Evolutionary conservation across 345 rosid species (phyloP).

Genomic region (Eutrema japonicum): DNA sequence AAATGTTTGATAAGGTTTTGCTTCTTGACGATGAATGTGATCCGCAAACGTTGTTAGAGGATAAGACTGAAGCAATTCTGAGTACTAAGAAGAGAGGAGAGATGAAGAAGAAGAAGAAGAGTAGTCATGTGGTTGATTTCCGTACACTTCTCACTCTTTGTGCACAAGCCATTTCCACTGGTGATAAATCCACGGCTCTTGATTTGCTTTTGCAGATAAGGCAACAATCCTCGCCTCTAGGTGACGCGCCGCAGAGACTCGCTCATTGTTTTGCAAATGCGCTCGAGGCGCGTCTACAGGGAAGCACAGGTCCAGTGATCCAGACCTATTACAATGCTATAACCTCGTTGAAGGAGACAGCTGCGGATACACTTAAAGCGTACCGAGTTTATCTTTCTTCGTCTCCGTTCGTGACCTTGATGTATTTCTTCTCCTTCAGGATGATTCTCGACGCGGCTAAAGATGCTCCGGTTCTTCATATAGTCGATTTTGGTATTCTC

Average conservation of each 20-base stretch:
- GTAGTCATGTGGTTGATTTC: constrained; percentile 69
- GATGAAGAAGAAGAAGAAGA: constrained; percentile 45
- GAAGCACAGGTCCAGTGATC: constrained; percentile 43
- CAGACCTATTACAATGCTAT: constrained; percentile 44
- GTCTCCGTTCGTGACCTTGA: constrained; percentile 63
- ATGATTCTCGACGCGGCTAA: constrained; percentile 55
- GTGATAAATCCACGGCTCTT: constrained; percentile 64
- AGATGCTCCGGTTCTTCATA: constrained; percentile 61
- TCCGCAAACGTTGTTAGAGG: constrained; percentile 23
- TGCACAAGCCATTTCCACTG: constrained; percentile 79
- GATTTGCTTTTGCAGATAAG: constrained; percentile 71
- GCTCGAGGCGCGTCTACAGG: constrained; percentile 77
- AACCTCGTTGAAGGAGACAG: constrained; percentile 47
- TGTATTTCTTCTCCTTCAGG: constrained; percentile 55
- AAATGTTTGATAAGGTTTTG: constrained; percentile 70
- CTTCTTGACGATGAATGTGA: constrained; percentile 43
- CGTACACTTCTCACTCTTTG: constrained; percentile 65
- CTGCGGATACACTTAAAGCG: constrained; percentile 69
- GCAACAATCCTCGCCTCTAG: constrained; percentile 63
- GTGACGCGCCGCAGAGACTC: constrained; percentile 78
- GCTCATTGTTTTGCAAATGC: constrained; percentile 83
- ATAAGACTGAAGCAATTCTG: constrained; percentile 3
- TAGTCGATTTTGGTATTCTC: constrained; percentile 76
- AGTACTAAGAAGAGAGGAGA: constrained; percentile 44
- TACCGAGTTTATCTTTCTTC: constrained; percentile 58